Percentiles rank a stretch among this genome's conserved stretches.
phyloP scores from a whole-genome alignment of 345 rosid genomes.

The Dimocarpus longan region DNA sequence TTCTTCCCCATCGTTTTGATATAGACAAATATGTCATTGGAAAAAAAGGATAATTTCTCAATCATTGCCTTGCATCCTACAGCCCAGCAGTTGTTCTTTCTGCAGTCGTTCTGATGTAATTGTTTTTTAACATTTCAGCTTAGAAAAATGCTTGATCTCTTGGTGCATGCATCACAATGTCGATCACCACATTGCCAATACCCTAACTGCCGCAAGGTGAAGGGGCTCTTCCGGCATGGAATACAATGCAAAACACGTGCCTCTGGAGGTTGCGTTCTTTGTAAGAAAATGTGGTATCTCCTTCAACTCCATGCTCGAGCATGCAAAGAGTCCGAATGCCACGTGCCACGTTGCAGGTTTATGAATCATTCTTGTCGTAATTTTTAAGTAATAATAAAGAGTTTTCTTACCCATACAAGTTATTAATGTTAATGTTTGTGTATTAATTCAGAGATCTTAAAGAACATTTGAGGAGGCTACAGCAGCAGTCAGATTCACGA shows the following conservation, averaged over 20 bases:
- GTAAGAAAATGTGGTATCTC: constrained; percentile 99
- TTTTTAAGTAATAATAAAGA: not conserved
- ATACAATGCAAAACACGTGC: constrained; percentile 86
- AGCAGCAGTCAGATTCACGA: constrained; percentile 96
- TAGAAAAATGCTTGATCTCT: constrained; percentile 97
- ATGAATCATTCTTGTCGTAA: constrained; percentile 11
- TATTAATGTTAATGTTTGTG: constrained; percentile 15
- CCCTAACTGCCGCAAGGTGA: constrained; percentile 97
- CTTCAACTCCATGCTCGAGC: constrained; percentile 98
- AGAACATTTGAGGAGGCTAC: constrained; percentile 91
- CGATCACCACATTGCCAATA: constrained; percentile 83
- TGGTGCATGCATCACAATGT: constrained; percentile 96
- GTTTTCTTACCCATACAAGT: constrained; percentile 6
- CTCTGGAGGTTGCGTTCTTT: constrained; percentile 90
- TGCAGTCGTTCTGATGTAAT: constrained; percentile 3
- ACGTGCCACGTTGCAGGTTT: constrained; percentile 98
- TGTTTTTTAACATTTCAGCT: constrained; percentile 60
- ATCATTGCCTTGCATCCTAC: not conserved
- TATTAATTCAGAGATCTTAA: constrained; percentile 74
- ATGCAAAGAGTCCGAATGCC: constrained; percentile 93
- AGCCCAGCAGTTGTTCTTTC: not conserved
- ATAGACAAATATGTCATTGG: not conserved
- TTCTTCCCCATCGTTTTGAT: not conserved
- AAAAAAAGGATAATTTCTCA: constrained; percentile 4
- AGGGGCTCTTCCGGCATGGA: constrained; percentile 96